A percentile compares a stretch with the other conserved stretches of the same genome.
Conservation (phyloP, 345 rosid genomes). For the Ricinus communis region DNA sequence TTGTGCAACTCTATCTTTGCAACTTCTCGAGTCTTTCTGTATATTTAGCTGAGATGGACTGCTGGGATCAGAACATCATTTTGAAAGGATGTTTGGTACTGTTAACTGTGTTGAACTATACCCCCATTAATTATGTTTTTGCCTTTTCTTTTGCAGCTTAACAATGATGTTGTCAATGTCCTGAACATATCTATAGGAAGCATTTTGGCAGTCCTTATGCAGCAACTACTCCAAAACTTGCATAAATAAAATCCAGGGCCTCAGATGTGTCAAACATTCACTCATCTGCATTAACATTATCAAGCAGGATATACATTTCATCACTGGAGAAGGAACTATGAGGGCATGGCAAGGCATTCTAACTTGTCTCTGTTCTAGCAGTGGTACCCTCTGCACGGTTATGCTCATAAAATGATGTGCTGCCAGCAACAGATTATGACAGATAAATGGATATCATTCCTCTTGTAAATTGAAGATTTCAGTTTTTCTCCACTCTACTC, state of each 20-base stretch:
- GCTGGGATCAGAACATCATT: neutral
- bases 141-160: constrained; percentile 57
- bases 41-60: no score
- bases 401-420: neutral
- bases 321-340: neutral
- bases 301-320: neutral
- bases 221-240: constrained; percentile 8
- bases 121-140: constrained; percentile 8
- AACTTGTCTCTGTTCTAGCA: neutral
- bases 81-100: neutral
- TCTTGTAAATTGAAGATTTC: neutral
- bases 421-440: neutral
- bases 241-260: neutral
- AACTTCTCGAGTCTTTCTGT: neutral
- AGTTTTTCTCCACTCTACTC: neutral
- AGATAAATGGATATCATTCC: neutral
- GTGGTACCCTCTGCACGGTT: neutral
- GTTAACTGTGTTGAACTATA: neutral
- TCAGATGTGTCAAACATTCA: neutral
- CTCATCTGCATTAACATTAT: neutral
- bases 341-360: neutral
- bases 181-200: constrained; percentile 89
- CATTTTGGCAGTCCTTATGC: constrained; percentile 73
- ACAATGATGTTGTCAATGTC: constrained; percentile 84
- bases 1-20: neutral